These are phyloP conservation scores for Baudoinia panamericana DNA, from an alignment of 495 filamentous ascomycete genomes.

Conservation along the genomic window DNA sequence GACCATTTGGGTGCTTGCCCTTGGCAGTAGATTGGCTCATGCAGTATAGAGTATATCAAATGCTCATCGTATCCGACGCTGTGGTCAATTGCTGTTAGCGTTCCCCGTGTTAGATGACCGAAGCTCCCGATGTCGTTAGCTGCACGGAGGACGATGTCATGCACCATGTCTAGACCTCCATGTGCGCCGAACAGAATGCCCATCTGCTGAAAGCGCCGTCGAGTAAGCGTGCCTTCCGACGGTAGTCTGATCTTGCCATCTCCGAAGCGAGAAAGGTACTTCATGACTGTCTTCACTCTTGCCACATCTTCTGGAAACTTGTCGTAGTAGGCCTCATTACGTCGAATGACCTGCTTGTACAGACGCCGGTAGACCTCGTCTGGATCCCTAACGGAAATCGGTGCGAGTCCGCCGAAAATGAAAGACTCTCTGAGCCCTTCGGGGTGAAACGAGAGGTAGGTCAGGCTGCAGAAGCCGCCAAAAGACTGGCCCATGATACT, in stretches of 20 bases:
- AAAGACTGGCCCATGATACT: constrained; percentile 75
- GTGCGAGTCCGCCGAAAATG: constrained; percentile 67
- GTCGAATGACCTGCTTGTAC: constrained; percentile 48
- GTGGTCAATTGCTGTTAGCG: constrained; percentile 52
- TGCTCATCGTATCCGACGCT: constrained; percentile 55
- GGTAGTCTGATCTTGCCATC: constrained; percentile 48
- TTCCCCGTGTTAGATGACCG: constrained; percentile 55
- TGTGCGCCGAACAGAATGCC: constrained; percentile 67
- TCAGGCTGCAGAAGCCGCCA: constrained; percentile 71
- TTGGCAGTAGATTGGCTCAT: constrained; percentile 74
- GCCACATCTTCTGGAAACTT: constrained; percentile 80
- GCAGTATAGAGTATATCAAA: constrained; percentile 72
- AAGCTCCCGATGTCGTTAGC: constrained; percentile 58
- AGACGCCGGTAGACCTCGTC: constrained; percentile 64
- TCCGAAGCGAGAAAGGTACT: constrained; percentile 39
- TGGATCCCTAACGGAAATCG: constrained; percentile 54
- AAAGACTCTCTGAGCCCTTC: constrained; percentile 71
- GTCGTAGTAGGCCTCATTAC: constrained; percentile 64
- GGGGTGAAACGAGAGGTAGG: constrained; percentile 70
- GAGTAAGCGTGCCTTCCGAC: constrained; percentile 53
- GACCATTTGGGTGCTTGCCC: constrained; percentile 51
- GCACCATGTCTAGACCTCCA: constrained; percentile 30
- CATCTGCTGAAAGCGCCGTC: constrained; percentile 56
- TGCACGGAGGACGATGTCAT: constrained; percentile 53
- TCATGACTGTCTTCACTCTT: constrained; percentile 50